Base-by-base conservation (phyloP, 495 filamentous ascomycete genomes). In the Neurospora sp. region DNA sequence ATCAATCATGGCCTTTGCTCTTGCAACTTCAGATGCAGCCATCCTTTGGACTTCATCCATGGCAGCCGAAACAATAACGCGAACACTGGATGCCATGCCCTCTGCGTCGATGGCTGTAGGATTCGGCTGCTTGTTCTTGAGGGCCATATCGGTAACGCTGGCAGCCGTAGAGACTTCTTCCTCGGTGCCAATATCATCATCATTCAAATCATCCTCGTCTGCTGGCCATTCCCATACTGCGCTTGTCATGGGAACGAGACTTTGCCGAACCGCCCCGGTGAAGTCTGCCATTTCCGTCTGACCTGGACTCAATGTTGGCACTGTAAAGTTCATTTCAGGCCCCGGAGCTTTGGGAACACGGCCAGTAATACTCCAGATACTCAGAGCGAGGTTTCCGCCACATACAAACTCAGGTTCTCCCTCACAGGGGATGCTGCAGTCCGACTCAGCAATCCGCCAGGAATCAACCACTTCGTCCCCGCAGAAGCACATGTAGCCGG, bases 401-500 rank as follows among this genome's bases (percentile, higher is more conserved):
- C 84, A 86, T 8, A 72, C 77, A 75, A 82, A 77, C 4, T 70
- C 74, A 2, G 71, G n/a, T 70, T 84, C 82, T 42, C 83, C 83
- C n/a, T 77, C 76, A 73, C 84, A 86, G 4, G 82, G 74, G 69
- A 78, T 80, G 40, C 79, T 77, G 76, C 85, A 87, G 68, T 72
- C 70, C 4, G 68, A 73, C 9, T 84, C 83, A 18, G 77, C 82
- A 16, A 83, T 71, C 9, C 75, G 75, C 73, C 76, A 78, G 14
- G 78, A 83, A 39, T 81, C 79, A 8, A 79, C 75, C 44, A 86
- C 72, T 9, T 76, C 76, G 73, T 88, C 86, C 27, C 87, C 88
- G 76, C 89, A 91, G 74, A 87, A 89, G 76, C 89, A 91, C 74
- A 89, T 84, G 68, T 83, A 84, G 53, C 84, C 87, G 71, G 88